phyloP scores from a whole-genome alignment of 2,329 filamentous ascomycete genomes.

The Colletotrichum kahawae region DNA sequence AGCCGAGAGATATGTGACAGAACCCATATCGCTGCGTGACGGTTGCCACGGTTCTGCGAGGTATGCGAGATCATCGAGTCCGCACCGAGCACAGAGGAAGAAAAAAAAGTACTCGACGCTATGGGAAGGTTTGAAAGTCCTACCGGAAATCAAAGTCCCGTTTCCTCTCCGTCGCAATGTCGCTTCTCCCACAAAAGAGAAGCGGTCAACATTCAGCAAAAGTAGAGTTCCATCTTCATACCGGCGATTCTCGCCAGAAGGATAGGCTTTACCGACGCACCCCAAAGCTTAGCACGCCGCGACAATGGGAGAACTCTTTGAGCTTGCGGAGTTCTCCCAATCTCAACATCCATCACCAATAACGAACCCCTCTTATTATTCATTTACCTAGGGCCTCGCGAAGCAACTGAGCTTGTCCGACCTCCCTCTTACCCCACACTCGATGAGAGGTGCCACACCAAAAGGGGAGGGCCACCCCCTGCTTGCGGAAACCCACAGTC shows the following conservation, averaged over 20 bases:
- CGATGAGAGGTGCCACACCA: neutral
- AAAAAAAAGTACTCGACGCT: too few relatives aligned
- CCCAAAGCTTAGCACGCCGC: neutral
- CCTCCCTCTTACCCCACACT: slow-evolving; percentile 14
- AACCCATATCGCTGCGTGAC: neutral
- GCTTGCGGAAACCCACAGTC: slow-evolving; percentile 2
- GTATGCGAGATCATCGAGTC: neutral
- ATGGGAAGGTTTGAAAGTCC: neutral
- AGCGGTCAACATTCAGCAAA: neutral
- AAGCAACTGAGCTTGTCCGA: neutral
- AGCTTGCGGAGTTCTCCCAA: neutral
- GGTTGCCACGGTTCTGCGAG: neutral
- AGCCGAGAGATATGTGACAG: slow-evolving; percentile 6
- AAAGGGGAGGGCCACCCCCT: neutral
- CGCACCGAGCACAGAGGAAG: neutral
- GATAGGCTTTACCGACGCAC: neutral
- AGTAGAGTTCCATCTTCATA: neutral
- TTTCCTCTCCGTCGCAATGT: neutral
- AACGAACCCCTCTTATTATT: neutral
- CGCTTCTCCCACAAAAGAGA: neutral
- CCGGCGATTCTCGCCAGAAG: neutral
- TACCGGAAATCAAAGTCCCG: neutral
- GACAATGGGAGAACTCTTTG: neutral
- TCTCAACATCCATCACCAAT: slow-evolving; percentile 5
- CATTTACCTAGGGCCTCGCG: neutral